Conservation (phyloP, 306 rosid genomes). For the Sechiopsis laciniata region DNA sequence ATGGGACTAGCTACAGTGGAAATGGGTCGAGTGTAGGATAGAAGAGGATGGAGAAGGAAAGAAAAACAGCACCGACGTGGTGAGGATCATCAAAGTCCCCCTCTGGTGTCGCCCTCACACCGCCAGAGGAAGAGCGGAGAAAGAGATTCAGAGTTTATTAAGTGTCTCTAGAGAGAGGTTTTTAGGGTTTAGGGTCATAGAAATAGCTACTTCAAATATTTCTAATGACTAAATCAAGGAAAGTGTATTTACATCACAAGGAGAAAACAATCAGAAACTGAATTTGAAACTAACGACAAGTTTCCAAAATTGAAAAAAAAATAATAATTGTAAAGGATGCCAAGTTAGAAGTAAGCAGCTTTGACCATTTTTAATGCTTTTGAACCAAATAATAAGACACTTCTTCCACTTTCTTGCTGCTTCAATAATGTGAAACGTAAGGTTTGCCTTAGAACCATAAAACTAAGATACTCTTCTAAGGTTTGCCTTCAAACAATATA, state of each 20-base stretch:
- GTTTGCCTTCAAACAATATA: neutral
- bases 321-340: neutral
- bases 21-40: too few species aligned
- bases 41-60: too few species aligned
- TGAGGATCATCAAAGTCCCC: too few species aligned
- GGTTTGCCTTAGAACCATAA: neutral
- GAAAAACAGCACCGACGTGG: too few species aligned
- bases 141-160: too few species aligned
- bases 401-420: conserved; percentile 11
- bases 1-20: too few species aligned
- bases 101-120: too few species aligned
- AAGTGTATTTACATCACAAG: neutral
- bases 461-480: neutral
- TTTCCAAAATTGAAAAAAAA: neutral
- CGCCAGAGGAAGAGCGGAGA: too few species aligned
- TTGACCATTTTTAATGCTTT: conserved; percentile 13
- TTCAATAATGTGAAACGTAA: neutral
- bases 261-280: conserved; percentile 12
- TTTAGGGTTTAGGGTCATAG: too few species aligned
- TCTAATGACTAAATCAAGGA: neutral
- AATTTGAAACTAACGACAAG: neutral
- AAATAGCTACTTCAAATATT: conserved; percentile 11
- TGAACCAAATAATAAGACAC: neutral
- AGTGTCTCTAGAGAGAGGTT: too few species aligned
- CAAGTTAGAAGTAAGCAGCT: neutral